These are phyloP conservation scores for Pilatotrama ljubarskyi DNA, from an alignment of 768 basidiomycete genomes.

Conservation along the genomic window DNA sequence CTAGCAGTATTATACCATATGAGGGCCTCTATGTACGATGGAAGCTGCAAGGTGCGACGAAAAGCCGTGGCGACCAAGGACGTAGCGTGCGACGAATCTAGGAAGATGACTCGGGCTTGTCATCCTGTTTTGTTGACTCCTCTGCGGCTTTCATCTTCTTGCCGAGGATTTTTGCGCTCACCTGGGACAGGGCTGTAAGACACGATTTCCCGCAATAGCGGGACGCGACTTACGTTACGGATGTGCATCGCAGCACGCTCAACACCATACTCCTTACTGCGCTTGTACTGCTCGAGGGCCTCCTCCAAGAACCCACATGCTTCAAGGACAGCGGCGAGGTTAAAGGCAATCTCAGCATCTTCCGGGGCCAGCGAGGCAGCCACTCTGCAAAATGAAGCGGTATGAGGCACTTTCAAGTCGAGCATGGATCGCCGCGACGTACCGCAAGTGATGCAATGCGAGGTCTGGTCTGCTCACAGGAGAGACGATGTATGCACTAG, in stretches of 20 bases:
- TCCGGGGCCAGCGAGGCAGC: slow-evolving; percentile 82
- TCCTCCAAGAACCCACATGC: slow-evolving; percentile 77
- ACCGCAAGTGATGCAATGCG: slow-evolving; percentile 82
- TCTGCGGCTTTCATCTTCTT: slow-evolving; percentile 54
- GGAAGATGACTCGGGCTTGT: background rate
- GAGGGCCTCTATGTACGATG: no score
- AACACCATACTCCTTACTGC: slow-evolving; percentile 73
- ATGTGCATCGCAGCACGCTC: slow-evolving; percentile 83
- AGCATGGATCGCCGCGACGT: no score
- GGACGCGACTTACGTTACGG: slow-evolving; percentile 59
- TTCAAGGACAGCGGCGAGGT: slow-evolving; percentile 88
- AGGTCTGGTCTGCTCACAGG: slow-evolving; percentile 80
- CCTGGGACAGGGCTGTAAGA: slow-evolving; percentile 41
- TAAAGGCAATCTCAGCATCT: slow-evolving; percentile 91
- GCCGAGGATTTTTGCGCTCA: slow-evolving; percentile 78
- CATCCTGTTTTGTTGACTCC: slow-evolving; percentile 19
- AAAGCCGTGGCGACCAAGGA: background rate
- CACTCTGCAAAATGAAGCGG: no score
- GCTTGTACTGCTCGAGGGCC: slow-evolving; percentile 79
- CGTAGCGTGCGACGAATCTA: background rate
- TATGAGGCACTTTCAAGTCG: no score
- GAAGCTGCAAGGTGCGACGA: background rate
- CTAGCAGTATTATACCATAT: no score
- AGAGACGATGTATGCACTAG: slow-evolving; percentile 87
- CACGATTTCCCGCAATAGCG: slow-evolving; percentile 12